Base-by-base conservation (phyloP, 306 rosid genomes). In the Prunus fruticosa region DNA sequence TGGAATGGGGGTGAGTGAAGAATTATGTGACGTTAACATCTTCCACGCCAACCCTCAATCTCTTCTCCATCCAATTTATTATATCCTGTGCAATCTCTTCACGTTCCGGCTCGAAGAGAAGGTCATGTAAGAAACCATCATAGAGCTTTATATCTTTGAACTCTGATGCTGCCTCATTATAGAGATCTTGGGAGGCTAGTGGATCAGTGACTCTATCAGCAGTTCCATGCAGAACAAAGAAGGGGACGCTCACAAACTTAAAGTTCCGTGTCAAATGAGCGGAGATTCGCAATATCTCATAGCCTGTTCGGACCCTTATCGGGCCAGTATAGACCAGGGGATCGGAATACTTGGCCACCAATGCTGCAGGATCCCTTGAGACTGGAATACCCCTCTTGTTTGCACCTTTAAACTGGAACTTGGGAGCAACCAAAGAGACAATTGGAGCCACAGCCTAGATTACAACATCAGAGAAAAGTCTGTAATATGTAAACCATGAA, bases 311-410 rank as follows among this genome's bases (percentile, higher is more conserved):
- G 50, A 96, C 93, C 84, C 99, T 89, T 46, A 96, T 92, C 20
- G 98, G 98, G 49, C 99, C 99, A 0, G 99, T 96, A 85, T 96
- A 96, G 52, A 96, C 99, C 79, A 92, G 79, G 68, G 99, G 99
- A 84, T 96, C 99, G 0, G 99, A 89, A 76, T 92, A 96, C 85
- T 96, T 96, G 0, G 98, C 98, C 80, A 89, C 51, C 78, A 96
- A 64, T 30, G 98, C 98, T 30, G 93, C 98, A 25, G 98, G 98
- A 82, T 96, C 99, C 77, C 99, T 87, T 1, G 99, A 86, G 79
- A 96, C 99, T 52, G 99, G 99, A 83, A 96, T 96, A 64, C 99
- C 99, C 88, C 94, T 86, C 79, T 91, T 96, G 90, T 96, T 92
- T 43, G 99, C 98, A 64, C 99, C 99, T 82, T 96, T 96, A 34